Conservation (phyloP, 148 eudicot genomes). For the Persicaria maculosa region DNA sequence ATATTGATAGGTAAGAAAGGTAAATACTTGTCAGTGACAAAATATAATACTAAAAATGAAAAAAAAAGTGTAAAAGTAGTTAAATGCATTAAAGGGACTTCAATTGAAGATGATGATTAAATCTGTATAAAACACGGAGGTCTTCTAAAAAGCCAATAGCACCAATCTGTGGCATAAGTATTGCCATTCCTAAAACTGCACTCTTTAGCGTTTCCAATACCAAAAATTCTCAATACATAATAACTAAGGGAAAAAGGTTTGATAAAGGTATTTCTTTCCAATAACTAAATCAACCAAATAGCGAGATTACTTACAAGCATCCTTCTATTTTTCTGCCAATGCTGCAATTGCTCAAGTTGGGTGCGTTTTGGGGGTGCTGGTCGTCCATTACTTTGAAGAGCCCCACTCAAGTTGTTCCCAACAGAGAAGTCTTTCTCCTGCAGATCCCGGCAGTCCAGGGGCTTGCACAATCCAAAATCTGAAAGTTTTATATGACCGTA, state of each 20-base stretch:
- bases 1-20: neutral
- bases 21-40: too few relatives aligned
- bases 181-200: too few relatives aligned
- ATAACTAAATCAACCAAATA: neutral
- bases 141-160: too few relatives aligned
- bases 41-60: too few relatives aligned
- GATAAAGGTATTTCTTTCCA: neutral
- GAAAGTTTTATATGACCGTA: constrained; percentile 75
- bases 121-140: too few relatives aligned
- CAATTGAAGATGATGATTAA: too few relatives aligned
- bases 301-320: constrained; percentile 37
- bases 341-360: constrained; percentile 61
- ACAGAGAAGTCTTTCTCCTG: constrained; percentile 88
- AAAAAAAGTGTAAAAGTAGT: too few relatives aligned
- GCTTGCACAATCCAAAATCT: constrained; percentile 81
- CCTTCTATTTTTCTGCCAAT: constrained; percentile 63
- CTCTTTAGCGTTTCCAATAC: too few relatives aligned
- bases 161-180: too few relatives aligned
- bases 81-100: too few relatives aligned
- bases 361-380: constrained; percentile 73
- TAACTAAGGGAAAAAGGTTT: neutral
- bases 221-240: neutral
- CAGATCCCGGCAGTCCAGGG: constrained; percentile 69
- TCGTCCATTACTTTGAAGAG: constrained; percentile 88
- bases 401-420: constrained; percentile 59